Base-by-base conservation (phyloP, 108 stramenopile species). In the Cyclotella baltica region DNA sequence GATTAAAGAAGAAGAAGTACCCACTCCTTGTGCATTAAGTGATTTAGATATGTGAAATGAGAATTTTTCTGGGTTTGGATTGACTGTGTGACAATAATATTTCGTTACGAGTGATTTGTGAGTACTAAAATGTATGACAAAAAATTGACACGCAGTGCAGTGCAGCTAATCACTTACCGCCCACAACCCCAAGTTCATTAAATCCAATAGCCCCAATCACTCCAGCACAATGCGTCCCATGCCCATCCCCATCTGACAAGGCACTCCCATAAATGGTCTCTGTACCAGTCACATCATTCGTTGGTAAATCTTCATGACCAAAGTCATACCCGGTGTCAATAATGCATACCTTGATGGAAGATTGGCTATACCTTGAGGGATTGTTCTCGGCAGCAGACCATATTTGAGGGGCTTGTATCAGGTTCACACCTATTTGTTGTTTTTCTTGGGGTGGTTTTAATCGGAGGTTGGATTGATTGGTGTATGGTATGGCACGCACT, bases 201-300 rank as follows among this genome's bases (percentile, higher is more conserved):
- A 66, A 63, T 13, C 85, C 85, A 55, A 73, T 62, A 13, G 83
- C 84, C 16, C 76, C 88, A 63, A 92, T 88, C 34, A 88, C 88
- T 18, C 91, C 91, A 0, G 89, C 73, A 25, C 84, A 81, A 57
- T 92, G 91, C 18, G 87, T 92, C 2, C 90, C 90, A 56, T 86
- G 86, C 50, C 80, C 83, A 50, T 77, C 55, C 9, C 65, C 70
- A 52, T 83, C 86, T 29, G 28, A 19, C 48, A 74, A 53, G 5
- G 67, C 28, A 80, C 51, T 71, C 16, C 86, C 83, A 57, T 80
- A 70, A 8, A 37, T 40, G 5, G 67, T 72, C 29, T 73, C 35
- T 1, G 76, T 79, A 19, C 50, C 58, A 20, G 79, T 80, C 0
- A 81, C 62, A 55, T 23, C 51, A 20, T 13, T 3, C 46, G 55